These are phyloP conservation scores for Paraurostyla sp. DNA, from an alignment of 73 alveolate species.

Conservation along the genomic window DNA sequence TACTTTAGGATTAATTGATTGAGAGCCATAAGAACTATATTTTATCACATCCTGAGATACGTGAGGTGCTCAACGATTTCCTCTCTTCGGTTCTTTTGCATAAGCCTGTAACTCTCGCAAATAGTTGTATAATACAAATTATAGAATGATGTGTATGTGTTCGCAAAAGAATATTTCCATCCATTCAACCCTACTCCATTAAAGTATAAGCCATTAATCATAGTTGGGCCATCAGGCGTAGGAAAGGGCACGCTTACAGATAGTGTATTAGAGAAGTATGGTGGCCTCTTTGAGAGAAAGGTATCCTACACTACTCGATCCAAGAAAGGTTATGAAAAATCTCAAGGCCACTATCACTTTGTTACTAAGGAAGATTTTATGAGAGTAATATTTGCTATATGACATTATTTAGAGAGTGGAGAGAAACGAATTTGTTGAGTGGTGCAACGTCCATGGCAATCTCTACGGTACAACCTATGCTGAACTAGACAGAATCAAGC, in stretches of 20 bases:
- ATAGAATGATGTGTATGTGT: conserved; percentile 88
- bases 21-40: conserved; percentile 72
- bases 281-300: conserved; percentile 75
- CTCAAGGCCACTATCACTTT: conserved; percentile 73
- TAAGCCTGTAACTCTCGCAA: conserved; percentile 76
- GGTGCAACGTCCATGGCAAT: conserved; percentile 76
- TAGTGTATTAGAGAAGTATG: conserved; percentile 75
- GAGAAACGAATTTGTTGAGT: conserved; percentile 75
- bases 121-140: neutral
- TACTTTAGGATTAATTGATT: conserved; percentile 60
- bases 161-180: conserved; percentile 91
- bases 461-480: conserved; percentile 79
- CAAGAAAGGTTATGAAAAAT: conserved; percentile 66
- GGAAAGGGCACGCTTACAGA: conserved; percentile 85
- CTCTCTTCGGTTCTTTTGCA: conserved; percentile 87
- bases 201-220: conserved; percentile 87
- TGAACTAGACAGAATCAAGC: conserved; percentile 79
- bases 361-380: conserved; percentile 85
- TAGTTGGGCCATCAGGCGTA: conserved; percentile 94
- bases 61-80: conserved; percentile 90
- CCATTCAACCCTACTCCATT: conserved; percentile 92
- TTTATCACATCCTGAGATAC: conserved; percentile 90
- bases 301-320: conserved; percentile 70
- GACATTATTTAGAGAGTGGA: conserved; percentile 60
- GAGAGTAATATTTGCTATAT: conserved; percentile 27